Conservation (phyloP, 2,329 filamentous ascomycete genomes). For the Fusarium algeriense region DNA sequence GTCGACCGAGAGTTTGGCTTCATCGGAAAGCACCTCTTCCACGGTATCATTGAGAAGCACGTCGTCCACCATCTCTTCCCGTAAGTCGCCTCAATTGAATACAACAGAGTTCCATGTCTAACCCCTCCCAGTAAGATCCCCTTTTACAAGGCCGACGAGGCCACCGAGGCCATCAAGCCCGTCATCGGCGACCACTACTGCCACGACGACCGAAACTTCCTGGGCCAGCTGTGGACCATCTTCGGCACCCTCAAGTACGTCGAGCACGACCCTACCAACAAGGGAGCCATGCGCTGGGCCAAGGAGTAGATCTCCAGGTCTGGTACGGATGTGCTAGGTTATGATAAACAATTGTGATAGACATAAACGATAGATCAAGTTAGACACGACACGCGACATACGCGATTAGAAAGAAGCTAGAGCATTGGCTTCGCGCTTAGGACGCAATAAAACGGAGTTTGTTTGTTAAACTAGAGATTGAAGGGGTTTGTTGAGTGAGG, state of each 20-base stretch:
- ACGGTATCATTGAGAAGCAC: conserved; percentile 71
- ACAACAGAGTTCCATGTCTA: neutral
- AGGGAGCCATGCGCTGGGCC: conserved; percentile 45
- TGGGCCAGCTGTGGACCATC: conserved; percentile 47
- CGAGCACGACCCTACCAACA: conserved; percentile 44
- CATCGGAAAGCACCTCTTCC: conserved; percentile 71
- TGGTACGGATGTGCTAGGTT: neutral
- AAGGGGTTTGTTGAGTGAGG: neutral
- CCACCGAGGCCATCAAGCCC: conserved; percentile 77
- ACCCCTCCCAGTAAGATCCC: conserved; percentile 46
- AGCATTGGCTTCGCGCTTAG: conserved; percentile 17
- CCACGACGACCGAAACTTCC: conserved; percentile 47
- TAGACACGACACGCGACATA: conserved; percentile 29
- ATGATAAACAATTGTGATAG: conserved; percentile 28
- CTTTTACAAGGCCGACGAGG: conserved; percentile 65
- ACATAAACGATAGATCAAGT: conserved; percentile 40
- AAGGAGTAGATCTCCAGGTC: conserved; percentile 42
- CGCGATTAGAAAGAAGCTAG: conserved; percentile 29
- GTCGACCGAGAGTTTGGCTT: conserved; percentile 74
- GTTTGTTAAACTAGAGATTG: conserved; percentile 7
- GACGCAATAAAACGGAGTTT: conserved; percentile 34
- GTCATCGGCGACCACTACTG: conserved; percentile 96
- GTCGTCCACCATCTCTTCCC: conserved; percentile 71
- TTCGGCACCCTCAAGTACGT: conserved; percentile 49
- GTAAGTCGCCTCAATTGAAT: conserved; percentile 38